These are phyloP conservation scores for Backusella circina DNA, from an alignment of 192 early-diverging fungal species.

Conservation along the genomic window DNA sequence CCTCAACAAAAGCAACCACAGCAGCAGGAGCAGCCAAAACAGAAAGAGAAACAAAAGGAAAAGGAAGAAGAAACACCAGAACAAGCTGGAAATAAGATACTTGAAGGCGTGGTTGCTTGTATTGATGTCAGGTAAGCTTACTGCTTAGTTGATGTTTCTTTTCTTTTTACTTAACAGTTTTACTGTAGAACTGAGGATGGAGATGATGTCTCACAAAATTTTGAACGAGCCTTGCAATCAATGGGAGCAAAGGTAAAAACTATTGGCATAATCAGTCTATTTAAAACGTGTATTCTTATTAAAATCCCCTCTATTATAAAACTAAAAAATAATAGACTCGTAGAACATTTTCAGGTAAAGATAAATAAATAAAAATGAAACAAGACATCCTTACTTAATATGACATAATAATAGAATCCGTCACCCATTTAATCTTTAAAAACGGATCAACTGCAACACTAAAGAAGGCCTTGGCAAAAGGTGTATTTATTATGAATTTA, in stretches of 20 bases:
- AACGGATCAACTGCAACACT: conserved; percentile 28
- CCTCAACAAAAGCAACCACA: background rate
- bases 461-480: conserved; percentile 20
- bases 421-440: conserved; percentile 32
- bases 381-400: too few relatives aligned
- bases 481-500: conserved; percentile 24
- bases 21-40: background rate
- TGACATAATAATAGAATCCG: conserved; percentile 21
- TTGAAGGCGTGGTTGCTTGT: conserved; percentile 23
- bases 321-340: background rate
- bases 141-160: background rate
- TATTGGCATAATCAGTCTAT: background rate
- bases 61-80: background rate
- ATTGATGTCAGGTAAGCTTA: conserved; percentile 16
- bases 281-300: background rate
- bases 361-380: background rate
- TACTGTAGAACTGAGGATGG: conserved; percentile 30
- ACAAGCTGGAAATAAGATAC: background rate
- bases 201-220: conserved; percentile 30
- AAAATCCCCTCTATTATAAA: background rate
- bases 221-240: conserved; percentile 23
- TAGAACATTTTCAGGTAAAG: background rate
- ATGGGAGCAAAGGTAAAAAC: conserved; percentile 38
- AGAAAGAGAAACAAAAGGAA: background rate
- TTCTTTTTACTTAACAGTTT: background rate